phyloP scores from a whole-genome alignment of 2,329 filamentous ascomycete genomes.

The Tolypocladium cylindrosporum region DNA sequence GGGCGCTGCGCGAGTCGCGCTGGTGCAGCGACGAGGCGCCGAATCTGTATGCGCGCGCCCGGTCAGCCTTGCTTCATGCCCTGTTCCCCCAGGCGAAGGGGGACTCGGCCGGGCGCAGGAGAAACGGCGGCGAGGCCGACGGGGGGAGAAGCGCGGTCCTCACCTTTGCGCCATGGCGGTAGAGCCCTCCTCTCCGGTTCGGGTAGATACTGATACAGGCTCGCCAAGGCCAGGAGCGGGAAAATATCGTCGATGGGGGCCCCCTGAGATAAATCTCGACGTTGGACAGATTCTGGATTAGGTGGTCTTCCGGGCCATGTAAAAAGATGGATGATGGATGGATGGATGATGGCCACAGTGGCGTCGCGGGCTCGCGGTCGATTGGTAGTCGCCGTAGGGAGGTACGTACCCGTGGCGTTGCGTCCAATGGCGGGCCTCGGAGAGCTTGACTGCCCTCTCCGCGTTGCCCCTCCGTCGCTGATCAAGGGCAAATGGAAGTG shows the following conservation, averaged over 20 bases:
- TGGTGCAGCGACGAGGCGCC: slow-evolving; percentile 60
- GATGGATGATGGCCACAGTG: background rate
- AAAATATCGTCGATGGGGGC: background rate
- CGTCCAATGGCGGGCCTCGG: background rate
- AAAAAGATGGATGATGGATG: background rate
- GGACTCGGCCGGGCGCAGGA: background rate
- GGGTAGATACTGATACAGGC: background rate
- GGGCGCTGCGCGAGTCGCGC: slow-evolving; percentile 59
- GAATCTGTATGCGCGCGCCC: slow-evolving; percentile 39
- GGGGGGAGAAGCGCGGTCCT: background rate
- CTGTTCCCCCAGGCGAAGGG: background rate
- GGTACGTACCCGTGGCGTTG: background rate
- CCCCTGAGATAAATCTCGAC: background rate
- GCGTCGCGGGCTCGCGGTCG: background rate
- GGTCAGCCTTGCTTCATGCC: background rate
- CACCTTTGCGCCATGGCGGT: slow-evolving; percentile 25
- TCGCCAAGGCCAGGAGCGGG: background rate
- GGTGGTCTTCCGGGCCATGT: slow-evolving; percentile 6
- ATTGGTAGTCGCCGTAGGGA: background rate
- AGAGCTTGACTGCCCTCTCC: background rate
- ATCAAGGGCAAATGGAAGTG: background rate
- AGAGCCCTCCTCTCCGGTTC: background rate
- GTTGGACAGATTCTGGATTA: slow-evolving; percentile 4
- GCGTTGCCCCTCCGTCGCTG: background rate
- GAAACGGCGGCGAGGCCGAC: background rate